Evolutionary conservation across 2,329 filamentous ascomycete species (phyloP).

Genomic region (Pseudocercospora eumusae): DNA sequence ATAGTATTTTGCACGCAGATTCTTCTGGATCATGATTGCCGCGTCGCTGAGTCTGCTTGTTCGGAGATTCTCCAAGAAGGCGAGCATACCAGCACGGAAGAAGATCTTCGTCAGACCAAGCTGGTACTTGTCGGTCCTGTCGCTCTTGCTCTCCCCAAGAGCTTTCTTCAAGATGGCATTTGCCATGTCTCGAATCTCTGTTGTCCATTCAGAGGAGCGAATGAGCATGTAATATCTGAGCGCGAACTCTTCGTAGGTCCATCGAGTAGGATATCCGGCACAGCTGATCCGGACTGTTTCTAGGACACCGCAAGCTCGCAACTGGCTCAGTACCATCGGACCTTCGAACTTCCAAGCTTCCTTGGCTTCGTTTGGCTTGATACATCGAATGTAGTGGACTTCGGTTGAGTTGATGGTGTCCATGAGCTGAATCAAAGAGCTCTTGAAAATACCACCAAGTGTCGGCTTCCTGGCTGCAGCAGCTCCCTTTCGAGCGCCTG

Average conservation of each 20-base stretch:
- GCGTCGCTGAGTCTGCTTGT: slow-evolving; percentile 89
- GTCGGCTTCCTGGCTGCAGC: slow-evolving; percentile 96
- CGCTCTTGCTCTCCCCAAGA: slow-evolving; percentile 64
- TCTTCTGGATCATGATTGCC: slow-evolving; percentile 98
- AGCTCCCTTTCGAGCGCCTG: slow-evolving; percentile 83
- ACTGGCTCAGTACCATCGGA: slow-evolving; percentile 95
- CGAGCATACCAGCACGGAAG: slow-evolving; percentile 98
- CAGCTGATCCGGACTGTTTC: slow-evolving; percentile 98
- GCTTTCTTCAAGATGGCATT: slow-evolving; percentile 88
- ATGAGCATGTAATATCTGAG: slow-evolving; percentile 98
- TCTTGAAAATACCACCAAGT: slow-evolving; percentile 97
- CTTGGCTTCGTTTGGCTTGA: slow-evolving; percentile 98
- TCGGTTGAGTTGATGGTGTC: slow-evolving; percentile 96
- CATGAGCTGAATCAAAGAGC: slow-evolving; percentile 97
- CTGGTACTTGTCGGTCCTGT: slow-evolving; percentile 89
- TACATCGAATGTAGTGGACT: slow-evolving; percentile 98
- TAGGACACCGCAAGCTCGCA: slow-evolving; percentile 96
- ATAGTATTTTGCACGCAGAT: slow-evolving; percentile 92
- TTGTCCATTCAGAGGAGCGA: slow-evolving; percentile 84
- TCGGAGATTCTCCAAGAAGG: slow-evolving; percentile 91
- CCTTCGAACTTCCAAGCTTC: slow-evolving; percentile 97
- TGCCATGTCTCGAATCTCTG: slow-evolving; percentile 91
- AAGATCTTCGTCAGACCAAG: slow-evolving; percentile 98
- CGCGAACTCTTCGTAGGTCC: slow-evolving; percentile 99
- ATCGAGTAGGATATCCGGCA: slow-evolving; percentile 93